Evolutionary conservation across 140 eudicot species (phyloP).

Genomic region (Erigeron philadelphicus): DNA sequence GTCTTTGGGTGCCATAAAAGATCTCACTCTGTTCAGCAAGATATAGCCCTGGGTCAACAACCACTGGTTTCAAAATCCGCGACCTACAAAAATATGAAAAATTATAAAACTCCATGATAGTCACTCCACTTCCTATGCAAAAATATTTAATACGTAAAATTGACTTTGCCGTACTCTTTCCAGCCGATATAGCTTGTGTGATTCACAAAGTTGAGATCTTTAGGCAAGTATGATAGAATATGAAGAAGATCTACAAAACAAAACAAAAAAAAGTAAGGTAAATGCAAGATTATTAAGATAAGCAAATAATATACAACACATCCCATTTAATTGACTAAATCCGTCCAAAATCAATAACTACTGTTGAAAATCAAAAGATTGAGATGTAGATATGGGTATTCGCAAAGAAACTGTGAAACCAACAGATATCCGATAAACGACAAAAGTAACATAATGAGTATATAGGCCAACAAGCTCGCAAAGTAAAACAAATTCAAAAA

Average conservation of each 20-base stretch:
- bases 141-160: slow-evolving; percentile 8
- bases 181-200: slow-evolving; percentile 98
- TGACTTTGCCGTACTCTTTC: slow-evolving; percentile 65
- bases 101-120: slow-evolving; percentile 10
- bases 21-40: slow-evolving; percentile 53
- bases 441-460: not conserved
- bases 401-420: slow-evolving; percentile 15
- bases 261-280: slow-evolving; percentile 22
- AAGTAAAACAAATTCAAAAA: not conserved
- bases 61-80: slow-evolving; percentile 67
- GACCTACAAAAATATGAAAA: slow-evolving; percentile 40
- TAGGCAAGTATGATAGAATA: slow-evolving; percentile 77
- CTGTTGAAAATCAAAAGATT: not conserved
- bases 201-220: slow-evolving; percentile 85
- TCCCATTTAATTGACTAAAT: not conserved
- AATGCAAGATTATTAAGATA: not conserved
- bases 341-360: not conserved
- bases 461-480: slow-evolving; percentile 8
- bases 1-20: slow-evolving; percentile 75
- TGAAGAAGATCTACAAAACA: slow-evolving; percentile 81
- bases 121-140: not conserved
- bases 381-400: not conserved
- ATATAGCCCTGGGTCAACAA: slow-evolving; percentile 85
- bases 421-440: slow-evolving; percentile 7
- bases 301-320: not conserved